These are phyloP conservation scores for Biscutella auriculata DNA, from an alignment of 441 rosid species.

Conservation along the genomic window DNA sequence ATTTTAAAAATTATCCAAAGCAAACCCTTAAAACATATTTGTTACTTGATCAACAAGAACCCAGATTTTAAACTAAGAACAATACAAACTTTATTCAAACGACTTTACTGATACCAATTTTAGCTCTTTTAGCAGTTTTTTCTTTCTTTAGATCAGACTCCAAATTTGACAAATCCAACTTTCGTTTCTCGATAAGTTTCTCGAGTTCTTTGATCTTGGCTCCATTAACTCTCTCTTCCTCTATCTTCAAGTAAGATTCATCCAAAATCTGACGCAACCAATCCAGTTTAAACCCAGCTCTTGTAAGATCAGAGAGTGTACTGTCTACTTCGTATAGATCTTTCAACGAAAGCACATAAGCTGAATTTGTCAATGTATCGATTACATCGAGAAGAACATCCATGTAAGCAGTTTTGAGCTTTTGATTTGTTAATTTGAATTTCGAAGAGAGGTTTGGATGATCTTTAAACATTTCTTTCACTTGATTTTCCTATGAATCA, in stretches of 20 bases:
- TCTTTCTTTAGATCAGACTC: not conserved
- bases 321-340: not conserved
- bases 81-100: too few relatives aligned
- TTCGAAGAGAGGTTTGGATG: not conserved
- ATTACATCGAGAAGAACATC: not conserved
- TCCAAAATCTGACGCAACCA: not conserved
- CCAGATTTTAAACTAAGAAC: too few relatives aligned
- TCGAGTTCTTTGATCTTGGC: not conserved
- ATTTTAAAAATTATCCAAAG: too few relatives aligned
- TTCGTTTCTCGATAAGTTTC: constrained; percentile 3
- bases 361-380: not conserved
- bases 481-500: not conserved
- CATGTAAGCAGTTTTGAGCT: not conserved
- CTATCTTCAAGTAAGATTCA: not conserved
- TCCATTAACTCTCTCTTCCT: not conserved
- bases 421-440: not conserved
- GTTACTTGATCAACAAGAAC: too few relatives aligned
- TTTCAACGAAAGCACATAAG: not conserved
- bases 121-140: not conserved
- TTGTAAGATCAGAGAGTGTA: not conserved
- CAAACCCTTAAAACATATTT: too few relatives aligned
- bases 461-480: not conserved
- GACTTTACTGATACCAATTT: too few relatives aligned
- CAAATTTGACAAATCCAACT: not conserved
- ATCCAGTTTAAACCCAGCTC: not conserved